Conservation (phyloP, 2,329 filamentous ascomycete genomes). For the Ramichloridium luteum region DNA sequence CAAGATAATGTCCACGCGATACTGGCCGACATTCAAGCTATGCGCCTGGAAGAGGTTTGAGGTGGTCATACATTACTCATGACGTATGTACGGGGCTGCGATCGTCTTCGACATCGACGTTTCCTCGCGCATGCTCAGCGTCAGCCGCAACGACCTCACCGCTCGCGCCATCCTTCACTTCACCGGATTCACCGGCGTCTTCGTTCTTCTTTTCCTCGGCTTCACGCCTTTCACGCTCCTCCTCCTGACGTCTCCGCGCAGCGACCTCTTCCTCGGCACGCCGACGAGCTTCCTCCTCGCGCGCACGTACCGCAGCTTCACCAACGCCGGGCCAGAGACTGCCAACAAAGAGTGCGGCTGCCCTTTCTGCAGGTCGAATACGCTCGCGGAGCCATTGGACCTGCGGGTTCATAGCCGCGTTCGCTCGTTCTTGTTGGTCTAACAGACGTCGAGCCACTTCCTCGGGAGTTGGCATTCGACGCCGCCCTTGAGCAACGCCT, state of each 20-base stretch:
- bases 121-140: no score
- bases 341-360: conserved; percentile 49
- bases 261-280: conserved; percentile 18
- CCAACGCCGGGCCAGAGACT: conserved; percentile 51
- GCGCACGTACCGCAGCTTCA: conserved; percentile 46
- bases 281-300: conserved; percentile 30
- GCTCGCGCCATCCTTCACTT: no score
- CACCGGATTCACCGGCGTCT: no score
- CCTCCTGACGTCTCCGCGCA: conserved; percentile 15
- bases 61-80: no score
- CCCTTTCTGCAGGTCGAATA: conserved; percentile 40
- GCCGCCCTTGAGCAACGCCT: conserved; percentile 3
- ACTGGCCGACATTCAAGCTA: no score
- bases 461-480: conserved; percentile 28
- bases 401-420: conserved; percentile 12
- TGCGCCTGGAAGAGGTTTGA: no score
- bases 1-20: no score
- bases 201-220: conserved; percentile 11
- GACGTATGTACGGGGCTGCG: no score
- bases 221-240: conserved; percentile 11
- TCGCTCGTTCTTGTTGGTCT: conserved; percentile 13
- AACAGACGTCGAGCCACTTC: conserved; percentile 31
- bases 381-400: conserved; percentile 20
- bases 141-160: no score
- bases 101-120: no score